Conservation (phyloP, 1,139 yeast species). For the Sugiyamaella xylanicola region DNA sequence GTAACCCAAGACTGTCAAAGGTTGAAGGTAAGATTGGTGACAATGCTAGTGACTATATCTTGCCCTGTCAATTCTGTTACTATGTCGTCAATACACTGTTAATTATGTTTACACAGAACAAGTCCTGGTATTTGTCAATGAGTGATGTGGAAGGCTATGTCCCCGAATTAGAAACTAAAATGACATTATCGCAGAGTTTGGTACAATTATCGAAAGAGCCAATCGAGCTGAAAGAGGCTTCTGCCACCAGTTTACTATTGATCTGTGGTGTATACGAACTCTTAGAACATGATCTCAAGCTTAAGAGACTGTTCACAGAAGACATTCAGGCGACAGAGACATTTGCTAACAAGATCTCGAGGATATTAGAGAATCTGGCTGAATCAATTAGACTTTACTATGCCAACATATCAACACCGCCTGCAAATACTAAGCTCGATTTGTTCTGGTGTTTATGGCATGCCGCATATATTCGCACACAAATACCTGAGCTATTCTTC, state of each 20-base stretch:
- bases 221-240: conserved; percentile 12
- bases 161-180: conserved; percentile 4
- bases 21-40: conserved; percentile 7
- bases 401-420: not conserved
- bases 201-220: conserved; percentile 5
- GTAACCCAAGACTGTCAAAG: conserved; percentile 9
- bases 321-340: not conserved
- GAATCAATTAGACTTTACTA: conserved; percentile 8
- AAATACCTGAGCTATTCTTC: conserved; percentile 9
- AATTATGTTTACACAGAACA: conserved; percentile 19
- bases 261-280: conserved; percentile 20
- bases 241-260: conserved; percentile 14
- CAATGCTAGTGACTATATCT: not conserved
- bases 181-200: conserved; percentile 7
- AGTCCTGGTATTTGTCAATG: conserved; percentile 4
- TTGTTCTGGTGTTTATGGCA: conserved; percentile 23
- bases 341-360: conserved; percentile 2
- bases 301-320: not conserved
- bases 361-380: conserved; percentile 13
- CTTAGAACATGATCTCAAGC: conserved; percentile 12
- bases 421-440: conserved; percentile 1
- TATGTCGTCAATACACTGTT: conserved; percentile 18
- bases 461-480: conserved; percentile 10
- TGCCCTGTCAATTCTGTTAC: conserved; percentile 13
- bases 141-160: conserved; percentile 15